Evolutionary conservation across 176 grass and related monocot species (phyloP).

Genomic region (maize (Zea mays)): DNA sequence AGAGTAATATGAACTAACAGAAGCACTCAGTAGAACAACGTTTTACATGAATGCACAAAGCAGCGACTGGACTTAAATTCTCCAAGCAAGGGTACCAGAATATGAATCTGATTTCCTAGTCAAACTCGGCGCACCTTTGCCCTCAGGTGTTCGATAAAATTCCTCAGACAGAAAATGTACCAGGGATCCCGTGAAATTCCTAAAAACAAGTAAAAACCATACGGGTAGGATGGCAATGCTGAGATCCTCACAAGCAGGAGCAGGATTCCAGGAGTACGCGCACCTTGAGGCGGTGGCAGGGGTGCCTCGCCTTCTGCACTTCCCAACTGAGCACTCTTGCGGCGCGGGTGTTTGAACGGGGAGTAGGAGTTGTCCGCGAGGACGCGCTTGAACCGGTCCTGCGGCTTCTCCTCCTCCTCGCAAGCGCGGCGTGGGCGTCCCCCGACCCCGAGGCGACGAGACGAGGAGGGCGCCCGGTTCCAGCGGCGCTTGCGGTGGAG

Average conservation of each 20-base stretch:
- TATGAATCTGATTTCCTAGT: too few relatives aligned
- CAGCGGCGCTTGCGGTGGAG: slow-evolving; percentile 40
- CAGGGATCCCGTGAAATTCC: neutral
- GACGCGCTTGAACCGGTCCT: slow-evolving; percentile 75
- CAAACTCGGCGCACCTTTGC: neutral
- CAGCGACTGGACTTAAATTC: neutral
- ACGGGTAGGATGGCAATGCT: neutral
- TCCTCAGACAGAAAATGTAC: slow-evolving; percentile 5
- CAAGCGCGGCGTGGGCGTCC: slow-evolving; percentile 44
- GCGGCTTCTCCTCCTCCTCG: slow-evolving; percentile 68
- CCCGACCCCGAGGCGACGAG: slow-evolving; percentile 19
- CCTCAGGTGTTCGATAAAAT: slow-evolving; percentile 24
- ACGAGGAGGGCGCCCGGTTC: slow-evolving; percentile 3
- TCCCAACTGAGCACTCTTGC: slow-evolving; percentile 18
- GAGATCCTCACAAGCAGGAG: neutral
- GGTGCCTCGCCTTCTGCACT: slow-evolving; percentile 27
- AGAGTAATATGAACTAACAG: slow-evolving; percentile 7
- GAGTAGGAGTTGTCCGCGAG: slow-evolving; percentile 82
- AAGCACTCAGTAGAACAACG: slow-evolving; percentile 4
- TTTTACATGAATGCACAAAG: slow-evolving; percentile 10
- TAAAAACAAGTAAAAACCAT: neutral
- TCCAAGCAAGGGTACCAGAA: too few relatives aligned
- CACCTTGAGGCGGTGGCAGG: slow-evolving; percentile 19
- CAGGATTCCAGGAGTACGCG: neutral
- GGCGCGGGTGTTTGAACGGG: slow-evolving; percentile 74